Conservation (phyloP, 345 rosid species). For the Conringia planisiliqua region DNA sequence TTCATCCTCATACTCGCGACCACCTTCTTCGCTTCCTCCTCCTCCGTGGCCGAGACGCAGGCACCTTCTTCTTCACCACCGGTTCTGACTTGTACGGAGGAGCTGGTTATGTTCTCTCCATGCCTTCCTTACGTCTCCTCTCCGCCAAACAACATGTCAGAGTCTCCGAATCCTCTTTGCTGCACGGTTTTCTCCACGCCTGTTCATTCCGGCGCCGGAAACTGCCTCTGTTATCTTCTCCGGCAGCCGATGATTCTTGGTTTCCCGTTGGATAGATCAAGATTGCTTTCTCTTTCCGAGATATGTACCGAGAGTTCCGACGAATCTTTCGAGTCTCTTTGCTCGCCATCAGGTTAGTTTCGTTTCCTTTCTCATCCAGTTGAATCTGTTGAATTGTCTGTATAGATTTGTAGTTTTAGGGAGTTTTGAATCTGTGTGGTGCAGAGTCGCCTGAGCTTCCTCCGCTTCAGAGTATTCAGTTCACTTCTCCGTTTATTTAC, state of each 20-base stretch:
- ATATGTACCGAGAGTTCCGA: constrained; percentile 35
- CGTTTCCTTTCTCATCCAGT: not conserved
- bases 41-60: constrained; percentile 16
- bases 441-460: constrained; percentile 45
- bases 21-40: constrained; percentile 18
- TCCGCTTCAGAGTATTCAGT: constrained; percentile 42
- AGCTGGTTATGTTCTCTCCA: constrained; percentile 68
- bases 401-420: not conserved
- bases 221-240: constrained; percentile 72
- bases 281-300: constrained; percentile 51
- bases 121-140: constrained; percentile 68
- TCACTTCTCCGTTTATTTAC: constrained; percentile 32
- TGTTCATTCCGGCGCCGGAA: constrained; percentile 37
- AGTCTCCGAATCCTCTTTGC: constrained; percentile 44
- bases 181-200: constrained; percentile 53
- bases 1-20: constrained; percentile 12
- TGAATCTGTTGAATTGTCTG: not conserved
- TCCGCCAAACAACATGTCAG: constrained; percentile 57
- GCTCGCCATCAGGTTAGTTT: constrained; percentile 41
- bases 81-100: constrained; percentile 39
- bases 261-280: constrained; percentile 64
- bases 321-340: constrained; percentile 42
- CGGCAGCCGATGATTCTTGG: constrained; percentile 64
- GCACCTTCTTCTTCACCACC: constrained; percentile 29
- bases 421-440: constrained; percentile 5